phyloP scores from a whole-genome alignment of 108 stramenopile species.

The Cyclotella atomus region DNA sequence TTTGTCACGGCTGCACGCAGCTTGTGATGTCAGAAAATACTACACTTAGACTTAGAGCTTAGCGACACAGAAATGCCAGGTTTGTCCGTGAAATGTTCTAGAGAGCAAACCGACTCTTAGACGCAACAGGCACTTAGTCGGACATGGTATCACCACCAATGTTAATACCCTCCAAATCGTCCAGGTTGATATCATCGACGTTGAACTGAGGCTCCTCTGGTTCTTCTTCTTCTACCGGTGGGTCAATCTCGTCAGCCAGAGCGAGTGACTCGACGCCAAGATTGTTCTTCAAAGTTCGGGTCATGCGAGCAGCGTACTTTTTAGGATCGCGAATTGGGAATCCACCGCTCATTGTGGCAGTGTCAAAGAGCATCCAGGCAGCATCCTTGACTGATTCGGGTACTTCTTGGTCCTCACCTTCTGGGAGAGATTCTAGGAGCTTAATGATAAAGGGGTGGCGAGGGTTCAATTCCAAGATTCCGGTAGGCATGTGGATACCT shows the following conservation, averaged over 20 bases:
- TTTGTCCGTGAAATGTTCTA: too few species aligned
- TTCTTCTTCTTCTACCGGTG: slow-evolving; percentile 90
- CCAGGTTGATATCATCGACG: slow-evolving; percentile 26
- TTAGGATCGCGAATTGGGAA: slow-evolving; percentile 89
- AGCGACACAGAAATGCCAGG: too few species aligned
- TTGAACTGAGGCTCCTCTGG: slow-evolving; percentile 79
- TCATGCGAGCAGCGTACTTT: slow-evolving; percentile 89
- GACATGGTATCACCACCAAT: slow-evolving; percentile 57
- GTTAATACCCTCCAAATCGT: slow-evolving; percentile 21
- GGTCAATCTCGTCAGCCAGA: slow-evolving; percentile 91
- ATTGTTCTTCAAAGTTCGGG: slow-evolving; percentile 73
- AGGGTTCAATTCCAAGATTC: slow-evolving; percentile 98
- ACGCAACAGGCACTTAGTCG: too few species aligned
- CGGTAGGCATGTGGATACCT: slow-evolving; percentile 61
- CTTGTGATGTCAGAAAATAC: too few species aligned
- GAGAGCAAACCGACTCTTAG: too few species aligned
- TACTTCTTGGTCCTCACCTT: slow-evolving; percentile 72
- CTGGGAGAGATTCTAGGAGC: slow-evolving; percentile 82
- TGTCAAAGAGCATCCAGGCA: slow-evolving; percentile 96
- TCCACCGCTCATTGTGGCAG: slow-evolving; percentile 94
- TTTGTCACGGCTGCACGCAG: too few species aligned
- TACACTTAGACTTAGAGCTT: too few species aligned
- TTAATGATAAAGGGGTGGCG: slow-evolving; percentile 97
- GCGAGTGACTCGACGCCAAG: slow-evolving; percentile 86
- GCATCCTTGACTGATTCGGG: slow-evolving; percentile 84